Base-by-base conservation (phyloP, 768 basidiomycete genomes). In the Kwoniella bestiolae region DNA sequence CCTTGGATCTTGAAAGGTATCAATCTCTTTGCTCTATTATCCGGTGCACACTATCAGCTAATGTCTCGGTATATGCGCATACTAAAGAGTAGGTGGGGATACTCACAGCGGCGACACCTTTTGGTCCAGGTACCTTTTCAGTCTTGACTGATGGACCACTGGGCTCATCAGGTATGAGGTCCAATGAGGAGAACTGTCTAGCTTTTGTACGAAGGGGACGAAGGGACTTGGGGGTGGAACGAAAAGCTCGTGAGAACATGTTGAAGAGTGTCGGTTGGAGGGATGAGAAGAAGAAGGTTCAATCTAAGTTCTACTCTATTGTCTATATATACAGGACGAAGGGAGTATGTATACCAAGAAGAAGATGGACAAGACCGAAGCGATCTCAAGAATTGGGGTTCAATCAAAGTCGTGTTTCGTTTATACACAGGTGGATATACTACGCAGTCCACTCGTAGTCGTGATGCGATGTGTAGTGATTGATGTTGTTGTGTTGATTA, bases 1-100 rank as follows among this genome's bases (percentile, higher is more conserved):
- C 50, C 80, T 66, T 9, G 65, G 49, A 69, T 79, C 79, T 64
- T 81, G 75, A 56, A 78, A 72, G 18, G 60, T 31, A 6, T 63
- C 72, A 59, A 81, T 78, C 12, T 57, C 64, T 14, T 55, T 59
- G 21, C 66, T 61, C 62, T 67, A 32, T 7, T 14, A 47, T 49
- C 34, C 35, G 9, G 18, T 18, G 35, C 11, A 16, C 57, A 59
- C n/a, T 34, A 38, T 21, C 11, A 18, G 58, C 18, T 23, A 31
- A n/a, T n/a, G n/a, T n/a, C n/a, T n/a, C n/a, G n/a, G n/a, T 5
- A 60, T 14, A 45, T 46, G n/a, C n/a, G n/a, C n/a, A n/a, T n/a
- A n/a, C n/a, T n/a, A n/a, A n/a, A n/a, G n/a, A n/a, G n/a, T n/a
- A n/a, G n/a, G n/a, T n/a, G n/a, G n/a, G n/a, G 44, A 28, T 23